phyloP scores from a whole-genome alignment of 208 protist species.

The Trypanosoma scelopori region DNA sequence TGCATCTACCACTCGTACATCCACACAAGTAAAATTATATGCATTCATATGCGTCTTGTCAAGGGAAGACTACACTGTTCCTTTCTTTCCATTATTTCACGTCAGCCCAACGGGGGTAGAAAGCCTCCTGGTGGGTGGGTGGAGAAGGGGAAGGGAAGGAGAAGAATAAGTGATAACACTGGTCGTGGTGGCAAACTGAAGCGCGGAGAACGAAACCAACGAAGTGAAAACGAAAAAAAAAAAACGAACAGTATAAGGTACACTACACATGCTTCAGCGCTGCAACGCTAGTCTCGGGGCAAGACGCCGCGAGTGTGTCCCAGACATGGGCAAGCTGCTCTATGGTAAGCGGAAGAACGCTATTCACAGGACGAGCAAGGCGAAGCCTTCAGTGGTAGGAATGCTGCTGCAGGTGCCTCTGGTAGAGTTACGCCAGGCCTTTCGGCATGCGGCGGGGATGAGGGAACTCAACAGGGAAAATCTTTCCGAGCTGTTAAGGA shows the following conservation, averaged over 20 bases:
- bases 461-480: slow-evolving; percentile 55
- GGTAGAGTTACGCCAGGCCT: slow-evolving; percentile 34
- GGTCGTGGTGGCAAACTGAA: too few relatives aligned
- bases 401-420: slow-evolving; percentile 49
- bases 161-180: too few relatives aligned
- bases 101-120: too few relatives aligned
- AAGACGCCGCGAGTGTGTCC: slow-evolving; percentile 1
- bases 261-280: slow-evolving; percentile 2
- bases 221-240: too few relatives aligned
- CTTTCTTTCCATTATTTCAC: background rate
- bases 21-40: too few relatives aligned
- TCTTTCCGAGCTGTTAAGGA: slow-evolving; percentile 51
- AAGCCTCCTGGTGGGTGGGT: background rate
- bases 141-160: background rate
- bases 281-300: background rate
- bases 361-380: slow-evolving; percentile 50
- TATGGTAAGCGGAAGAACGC: slow-evolving; percentile 83
- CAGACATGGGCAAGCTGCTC: slow-evolving; percentile 68
- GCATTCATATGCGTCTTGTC: too few relatives aligned
- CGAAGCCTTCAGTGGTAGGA: slow-evolving; percentile 45
- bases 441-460: slow-evolving; percentile 47
- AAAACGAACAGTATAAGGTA: too few relatives aligned
- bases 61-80: background rate
- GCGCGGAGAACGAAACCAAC: too few relatives aligned
- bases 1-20: too few relatives aligned